Percentiles rank a stretch among this genome's conserved stretches.
Conservation (phyloP, 768 basidiomycete species). For the Serendipita sp. region DNA sequence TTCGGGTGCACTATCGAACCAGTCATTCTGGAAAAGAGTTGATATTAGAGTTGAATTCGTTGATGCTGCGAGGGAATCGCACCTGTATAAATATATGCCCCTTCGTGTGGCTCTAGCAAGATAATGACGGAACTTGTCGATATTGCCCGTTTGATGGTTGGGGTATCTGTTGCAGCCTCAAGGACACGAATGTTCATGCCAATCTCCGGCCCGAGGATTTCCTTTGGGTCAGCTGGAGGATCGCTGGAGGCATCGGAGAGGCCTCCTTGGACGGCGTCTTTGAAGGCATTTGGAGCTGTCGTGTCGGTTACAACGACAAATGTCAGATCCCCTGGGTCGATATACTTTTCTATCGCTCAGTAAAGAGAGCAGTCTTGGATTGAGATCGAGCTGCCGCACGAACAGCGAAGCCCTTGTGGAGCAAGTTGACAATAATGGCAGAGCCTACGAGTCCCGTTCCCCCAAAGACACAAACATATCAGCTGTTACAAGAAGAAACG, state of each 20-base stretch:
- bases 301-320: neutral
- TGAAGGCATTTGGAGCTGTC: conserved; percentile 35
- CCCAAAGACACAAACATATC: too few species aligned
- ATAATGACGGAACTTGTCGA: conserved; percentile 48
- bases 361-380: conserved; percentile 15
- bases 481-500: too few species aligned
- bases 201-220: conserved; percentile 58
- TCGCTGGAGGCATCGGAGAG: conserved; percentile 27
- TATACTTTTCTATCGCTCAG: neutral
- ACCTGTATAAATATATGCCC: conserved; percentile 13
- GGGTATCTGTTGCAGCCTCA: conserved; percentile 37
- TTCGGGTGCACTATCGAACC: conserved; percentile 4
- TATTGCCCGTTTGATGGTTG: conserved; percentile 50
- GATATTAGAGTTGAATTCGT: conserved; percentile 13
- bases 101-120: conserved; percentile 19
- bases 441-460: conserved; percentile 2
- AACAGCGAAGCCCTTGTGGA: conserved; percentile 20
- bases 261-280: conserved; percentile 54
- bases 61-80: conserved; percentile 12
- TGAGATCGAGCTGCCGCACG: conserved; percentile 22
- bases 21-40: neutral
- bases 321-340: neutral
- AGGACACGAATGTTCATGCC: conserved; percentile 52
- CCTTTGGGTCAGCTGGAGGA: conserved; percentile 16
- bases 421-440: conserved; percentile 13